Conservation (phyloP, 2,329 filamentous ascomycete genomes). For the Pseudogymnoascus sp. region DNA sequence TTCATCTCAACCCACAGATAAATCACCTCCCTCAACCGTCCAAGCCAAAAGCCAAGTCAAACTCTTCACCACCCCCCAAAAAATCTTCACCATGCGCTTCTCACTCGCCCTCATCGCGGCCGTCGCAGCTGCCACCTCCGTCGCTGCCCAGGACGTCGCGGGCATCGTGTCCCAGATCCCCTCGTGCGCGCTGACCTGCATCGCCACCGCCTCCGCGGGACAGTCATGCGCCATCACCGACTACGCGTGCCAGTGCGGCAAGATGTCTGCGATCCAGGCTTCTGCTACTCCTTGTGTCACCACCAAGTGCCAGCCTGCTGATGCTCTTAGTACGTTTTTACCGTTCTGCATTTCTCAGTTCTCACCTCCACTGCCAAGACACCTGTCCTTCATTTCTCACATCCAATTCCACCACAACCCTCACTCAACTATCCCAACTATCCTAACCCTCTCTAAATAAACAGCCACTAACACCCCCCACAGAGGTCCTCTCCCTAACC, state of each 20-base stretch:
- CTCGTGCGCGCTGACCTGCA: background rate
- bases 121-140: background rate
- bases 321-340: background rate
- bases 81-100: background rate
- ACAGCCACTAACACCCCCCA: background rate
- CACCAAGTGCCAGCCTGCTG: background rate
- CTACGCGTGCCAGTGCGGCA: background rate
- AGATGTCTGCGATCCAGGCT: background rate
- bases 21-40: background rate
- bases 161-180: conserved; percentile 1
- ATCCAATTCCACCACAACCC: background rate
- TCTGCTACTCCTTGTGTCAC: background rate
- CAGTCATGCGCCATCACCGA: background rate
- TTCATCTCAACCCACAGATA: background rate
- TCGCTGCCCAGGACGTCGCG: background rate
- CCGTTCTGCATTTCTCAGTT: background rate
- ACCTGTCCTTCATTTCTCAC: background rate
- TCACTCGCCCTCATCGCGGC: conserved; percentile 4
- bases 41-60: conserved; percentile 5
- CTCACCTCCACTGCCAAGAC: background rate
- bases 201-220: background rate
- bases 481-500: background rate
- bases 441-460: too few species aligned
- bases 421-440: too few species aligned
- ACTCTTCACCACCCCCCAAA: background rate